Conservation (phyloP, 2,329 filamentous ascomycete species). For the Xylariaceae sp. region DNA sequence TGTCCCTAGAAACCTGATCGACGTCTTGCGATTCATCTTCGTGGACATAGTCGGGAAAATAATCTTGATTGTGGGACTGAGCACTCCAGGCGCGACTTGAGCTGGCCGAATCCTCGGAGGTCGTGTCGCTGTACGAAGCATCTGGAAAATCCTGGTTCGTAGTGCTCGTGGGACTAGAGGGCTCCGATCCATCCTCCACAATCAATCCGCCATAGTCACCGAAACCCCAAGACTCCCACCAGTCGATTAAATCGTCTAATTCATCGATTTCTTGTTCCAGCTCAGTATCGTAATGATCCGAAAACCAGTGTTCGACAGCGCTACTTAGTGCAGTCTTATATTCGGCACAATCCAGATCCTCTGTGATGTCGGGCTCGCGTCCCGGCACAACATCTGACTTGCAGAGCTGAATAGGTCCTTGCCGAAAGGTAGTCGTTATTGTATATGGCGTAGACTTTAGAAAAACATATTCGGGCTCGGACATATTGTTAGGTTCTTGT, state of each 20-base stretch:
- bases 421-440: neutral
- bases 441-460: slow-evolving; percentile 3
- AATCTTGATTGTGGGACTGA: neutral
- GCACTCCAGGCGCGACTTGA: neutral
- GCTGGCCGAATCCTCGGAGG: slow-evolving; percentile 6
- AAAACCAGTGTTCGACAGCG: neutral
- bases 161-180: neutral
- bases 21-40: neutral
- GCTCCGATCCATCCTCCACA: neutral
- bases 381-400: neutral
- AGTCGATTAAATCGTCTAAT: slow-evolving; percentile 7
- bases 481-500: neutral
- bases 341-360: neutral
- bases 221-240: slow-evolving; percentile 14
- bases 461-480: neutral
- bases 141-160: slow-evolving; percentile 7
- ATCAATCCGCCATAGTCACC: neutral
- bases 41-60: neutral
- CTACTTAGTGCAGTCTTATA: neutral
- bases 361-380: neutral
- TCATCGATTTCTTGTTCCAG: slow-evolving; percentile 3
- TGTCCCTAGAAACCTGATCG: neutral
- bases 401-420: slow-evolving; percentile 8
- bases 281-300: slow-evolving; percentile 1
- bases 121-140: slow-evolving; percentile 16